Conservation (phyloP, 495 filamentous ascomycete species). For the Sphaerosporella brunnea region DNA sequence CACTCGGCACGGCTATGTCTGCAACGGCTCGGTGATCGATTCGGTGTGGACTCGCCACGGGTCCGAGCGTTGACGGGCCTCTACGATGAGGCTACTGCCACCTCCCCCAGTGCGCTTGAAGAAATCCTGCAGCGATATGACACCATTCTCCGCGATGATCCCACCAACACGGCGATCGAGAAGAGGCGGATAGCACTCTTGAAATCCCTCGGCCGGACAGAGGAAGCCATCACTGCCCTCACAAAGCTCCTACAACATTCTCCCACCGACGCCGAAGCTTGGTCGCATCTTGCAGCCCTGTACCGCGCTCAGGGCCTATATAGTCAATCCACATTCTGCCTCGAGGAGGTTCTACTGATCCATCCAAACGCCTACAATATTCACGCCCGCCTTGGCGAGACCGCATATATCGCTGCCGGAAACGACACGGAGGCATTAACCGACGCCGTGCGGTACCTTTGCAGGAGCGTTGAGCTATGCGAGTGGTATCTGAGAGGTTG, state of each 20-base stretch:
- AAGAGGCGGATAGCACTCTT: constrained; percentile 76
- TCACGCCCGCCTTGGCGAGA: constrained; percentile 73
- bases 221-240: constrained; percentile 58
- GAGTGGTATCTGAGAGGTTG: constrained; percentile 81
- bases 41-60: constrained; percentile 65
- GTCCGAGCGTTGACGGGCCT: constrained; percentile 66
- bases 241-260: constrained; percentile 59
- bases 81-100: constrained; percentile 68
- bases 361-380: constrained; percentile 95
- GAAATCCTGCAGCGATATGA: constrained; percentile 60
- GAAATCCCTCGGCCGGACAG: constrained; percentile 44
- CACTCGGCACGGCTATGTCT: constrained; percentile 55
- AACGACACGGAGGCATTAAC: constrained; percentile 36
- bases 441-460: constrained; percentile 65
- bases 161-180: constrained; percentile 65
- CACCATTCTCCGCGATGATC: constrained; percentile 48
- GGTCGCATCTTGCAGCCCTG: constrained; percentile 77
- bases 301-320: constrained; percentile 63
- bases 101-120: constrained; percentile 43
- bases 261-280: constrained; percentile 83
- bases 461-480: constrained; percentile 80
- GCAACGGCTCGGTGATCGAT: constrained; percentile 53
- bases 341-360: constrained; percentile 78
- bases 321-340: constrained; percentile 65
- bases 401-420: constrained; percentile 45